phyloP scores from a whole-genome alignment of 306 rosid genomes.

The Hippophae rhamnoides region DNA sequence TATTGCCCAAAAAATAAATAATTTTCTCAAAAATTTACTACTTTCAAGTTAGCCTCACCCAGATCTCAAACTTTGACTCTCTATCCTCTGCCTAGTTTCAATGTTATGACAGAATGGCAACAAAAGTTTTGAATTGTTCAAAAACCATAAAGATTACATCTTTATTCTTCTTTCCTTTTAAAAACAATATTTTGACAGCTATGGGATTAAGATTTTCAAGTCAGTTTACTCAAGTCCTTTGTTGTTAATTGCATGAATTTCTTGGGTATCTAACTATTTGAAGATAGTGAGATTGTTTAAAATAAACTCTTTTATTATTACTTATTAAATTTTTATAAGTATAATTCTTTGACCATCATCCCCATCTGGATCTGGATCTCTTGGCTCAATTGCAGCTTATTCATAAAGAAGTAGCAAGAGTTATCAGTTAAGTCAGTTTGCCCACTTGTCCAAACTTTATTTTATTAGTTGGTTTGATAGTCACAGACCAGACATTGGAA shows the following conservation, averaged over 20 bases:
- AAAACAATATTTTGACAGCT: no score
- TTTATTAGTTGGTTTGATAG: slow-evolving; percentile 10
- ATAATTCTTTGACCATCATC: not conserved
- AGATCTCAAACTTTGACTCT: slow-evolving; percentile 7
- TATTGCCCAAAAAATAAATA: no score
- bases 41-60: slow-evolving; percentile 7
- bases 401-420: slow-evolving; percentile 4
- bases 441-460: slow-evolving; percentile 9
- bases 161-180: no score
- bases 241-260: no score
- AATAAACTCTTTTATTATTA: no score
- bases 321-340: no score
- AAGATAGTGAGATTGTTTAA: no score
- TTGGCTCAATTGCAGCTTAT: slow-evolving; percentile 6
- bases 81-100: not conserved
- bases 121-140: not conserved
- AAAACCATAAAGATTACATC: no score
- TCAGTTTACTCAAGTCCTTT: no score
- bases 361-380: not conserved
- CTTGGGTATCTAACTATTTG: no score
- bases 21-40: not conserved
- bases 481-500: slow-evolving; percentile 18
- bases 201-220: no score
- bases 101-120: not conserved
- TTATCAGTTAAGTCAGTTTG: slow-evolving; percentile 18